phyloP scores from a whole-genome alignment of 2,329 filamentous ascomycete species.

The Colletotrichum orchidophilum region DNA sequence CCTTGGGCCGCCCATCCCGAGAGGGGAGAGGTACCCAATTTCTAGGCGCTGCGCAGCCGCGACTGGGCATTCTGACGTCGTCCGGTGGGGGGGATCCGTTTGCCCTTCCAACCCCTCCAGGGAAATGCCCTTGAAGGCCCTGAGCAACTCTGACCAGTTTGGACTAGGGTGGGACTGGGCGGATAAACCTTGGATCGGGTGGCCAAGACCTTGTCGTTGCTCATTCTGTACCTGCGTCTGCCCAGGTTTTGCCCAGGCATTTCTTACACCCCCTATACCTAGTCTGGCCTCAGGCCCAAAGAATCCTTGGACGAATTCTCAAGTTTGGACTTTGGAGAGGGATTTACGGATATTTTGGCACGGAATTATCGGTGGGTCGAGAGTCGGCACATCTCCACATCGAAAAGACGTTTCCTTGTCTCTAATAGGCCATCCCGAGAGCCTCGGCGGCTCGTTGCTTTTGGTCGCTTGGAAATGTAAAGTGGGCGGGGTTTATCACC shows the following conservation, averaged over 20 bases:
- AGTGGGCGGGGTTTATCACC: background rate
- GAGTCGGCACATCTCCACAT: background rate
- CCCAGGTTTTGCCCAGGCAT: background rate
- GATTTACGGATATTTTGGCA: background rate
- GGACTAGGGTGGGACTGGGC: background rate
- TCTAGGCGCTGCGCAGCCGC: background rate
- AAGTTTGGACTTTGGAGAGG: background rate
- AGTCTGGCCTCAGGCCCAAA: background rate
- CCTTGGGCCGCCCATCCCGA: constrained; percentile 4
- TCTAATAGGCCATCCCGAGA: background rate
- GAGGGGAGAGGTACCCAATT: background rate
- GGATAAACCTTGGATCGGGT: background rate
- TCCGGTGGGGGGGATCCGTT: background rate
- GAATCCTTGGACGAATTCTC: background rate
- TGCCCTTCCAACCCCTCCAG: background rate
- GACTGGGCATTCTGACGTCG: constrained; percentile 23
- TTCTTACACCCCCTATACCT: background rate
- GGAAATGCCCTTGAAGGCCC: background rate
- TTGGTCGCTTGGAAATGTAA: constrained; percentile 4
- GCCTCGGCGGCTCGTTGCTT: background rate
- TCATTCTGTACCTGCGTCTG: constrained; percentile 30
- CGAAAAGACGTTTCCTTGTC: background rate
- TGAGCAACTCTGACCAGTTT: background rate
- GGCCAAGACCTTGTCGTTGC: background rate
- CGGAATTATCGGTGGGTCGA: background rate